phyloP scores from a whole-genome alignment of 768 basidiomycete genomes.

The Mycena epipterygia region DNA sequence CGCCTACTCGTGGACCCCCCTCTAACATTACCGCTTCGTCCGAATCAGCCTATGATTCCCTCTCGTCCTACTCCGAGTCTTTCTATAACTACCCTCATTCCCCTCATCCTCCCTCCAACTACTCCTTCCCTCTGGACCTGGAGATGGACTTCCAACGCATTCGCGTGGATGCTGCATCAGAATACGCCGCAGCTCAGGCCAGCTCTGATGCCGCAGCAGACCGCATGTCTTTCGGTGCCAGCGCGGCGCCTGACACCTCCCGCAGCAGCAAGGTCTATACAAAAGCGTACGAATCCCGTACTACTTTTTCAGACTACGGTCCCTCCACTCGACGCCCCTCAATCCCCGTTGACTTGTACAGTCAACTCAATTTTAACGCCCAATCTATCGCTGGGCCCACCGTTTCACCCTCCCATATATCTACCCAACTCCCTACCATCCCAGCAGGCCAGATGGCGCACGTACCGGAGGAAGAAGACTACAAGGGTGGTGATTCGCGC shows the following conservation, averaged over 20 bases:
- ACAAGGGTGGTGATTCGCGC: conserved; percentile 70
- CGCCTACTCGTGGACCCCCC: conserved; percentile 76
- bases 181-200: conserved; percentile 63
- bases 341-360: conserved; percentile 62
- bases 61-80: conserved; percentile 78
- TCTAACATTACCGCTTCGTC: conserved; percentile 86
- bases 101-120: conserved; percentile 62
- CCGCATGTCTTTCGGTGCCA: conserved; percentile 70
- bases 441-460: conserved; percentile 60
- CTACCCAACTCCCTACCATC: conserved; percentile 61
- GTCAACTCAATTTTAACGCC: conserved; percentile 63
- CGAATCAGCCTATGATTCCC: conserved; percentile 80
- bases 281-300: conserved; percentile 56
- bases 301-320: conserved; percentile 79
- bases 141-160: conserved; percentile 82
- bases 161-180: conserved; percentile 65
- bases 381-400: conserved; percentile 58
- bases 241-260: conserved; percentile 50
- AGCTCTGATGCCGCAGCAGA: conserved; percentile 62
- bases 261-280: conserved; percentile 48
- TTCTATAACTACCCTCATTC: conserved; percentile 76
- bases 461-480: conserved; percentile 58
- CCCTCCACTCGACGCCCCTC: conserved; percentile 63
- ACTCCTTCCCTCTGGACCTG: conserved; percentile 74
- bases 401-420: conserved; percentile 70